Evolutionary conservation across 306 rosid genomes (phyloP).

Genomic region (Fagus sylvatica): DNA sequence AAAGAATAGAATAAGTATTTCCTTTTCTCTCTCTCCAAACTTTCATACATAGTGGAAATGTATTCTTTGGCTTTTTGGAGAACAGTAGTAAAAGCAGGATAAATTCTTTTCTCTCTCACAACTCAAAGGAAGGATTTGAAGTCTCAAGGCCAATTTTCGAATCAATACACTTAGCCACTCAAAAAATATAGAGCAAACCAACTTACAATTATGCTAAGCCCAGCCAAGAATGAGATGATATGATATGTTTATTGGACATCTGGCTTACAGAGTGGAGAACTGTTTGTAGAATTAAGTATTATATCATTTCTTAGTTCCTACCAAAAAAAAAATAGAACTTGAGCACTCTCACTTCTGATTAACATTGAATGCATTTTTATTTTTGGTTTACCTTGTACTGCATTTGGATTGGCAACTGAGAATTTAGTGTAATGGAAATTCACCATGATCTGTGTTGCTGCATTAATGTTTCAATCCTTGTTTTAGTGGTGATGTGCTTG

Average conservation of each 20-base stretch:
- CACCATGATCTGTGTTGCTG: neutral
- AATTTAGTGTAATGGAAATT: neutral
- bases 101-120: no score
- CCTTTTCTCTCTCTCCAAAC: no score
- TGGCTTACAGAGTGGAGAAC: neutral
- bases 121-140: no score
- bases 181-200: no score
- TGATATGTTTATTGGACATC: neutral
- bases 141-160: no score
- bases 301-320: neutral
- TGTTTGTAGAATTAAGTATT: neutral
- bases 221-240: neutral
- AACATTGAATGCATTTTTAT: neutral
- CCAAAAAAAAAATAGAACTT: neutral
- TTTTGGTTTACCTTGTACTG: neutral
- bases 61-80: no score
- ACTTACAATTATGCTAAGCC: neutral
- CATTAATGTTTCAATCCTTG: neutral
- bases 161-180: no score
- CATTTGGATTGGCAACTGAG: slow-evolving; percentile 6
- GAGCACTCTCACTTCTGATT: neutral
- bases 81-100: no score
- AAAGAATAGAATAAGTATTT: no score
- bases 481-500: slow-evolving; percentile 8
- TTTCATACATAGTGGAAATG: no score